Evolutionary conservation across 805 yeast genomes (phyloP).

Genomic region (Pichia occidentalis): DNA sequence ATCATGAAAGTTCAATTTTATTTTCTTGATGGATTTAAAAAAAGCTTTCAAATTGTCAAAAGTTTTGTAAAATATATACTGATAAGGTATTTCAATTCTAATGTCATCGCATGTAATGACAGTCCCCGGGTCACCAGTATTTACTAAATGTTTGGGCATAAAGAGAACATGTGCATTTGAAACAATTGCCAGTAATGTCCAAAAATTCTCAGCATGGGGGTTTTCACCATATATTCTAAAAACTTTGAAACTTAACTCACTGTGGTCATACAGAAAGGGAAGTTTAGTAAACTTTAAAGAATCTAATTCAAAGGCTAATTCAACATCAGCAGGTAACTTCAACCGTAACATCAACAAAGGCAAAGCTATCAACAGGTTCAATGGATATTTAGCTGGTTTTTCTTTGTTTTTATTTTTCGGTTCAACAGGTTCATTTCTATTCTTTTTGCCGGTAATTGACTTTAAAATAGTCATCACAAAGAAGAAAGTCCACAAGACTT

Average conservation of each 20-base stretch:
- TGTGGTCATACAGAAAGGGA: constrained; percentile 16
- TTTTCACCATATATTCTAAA: constrained; percentile 26
- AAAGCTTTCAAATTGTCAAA: constrained; percentile 77
- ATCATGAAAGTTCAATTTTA: constrained; percentile 27
- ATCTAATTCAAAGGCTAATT: constrained; percentile 26
- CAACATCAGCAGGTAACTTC: constrained; percentile 24
- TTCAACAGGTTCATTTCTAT: neutral
- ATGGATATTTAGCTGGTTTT: neutral
- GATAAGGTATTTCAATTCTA: constrained; percentile 55
- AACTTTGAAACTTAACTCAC: constrained; percentile 19
- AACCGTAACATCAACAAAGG: constrained; percentile 22
- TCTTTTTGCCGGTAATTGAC: constrained; percentile 5
- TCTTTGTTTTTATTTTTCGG: neutral
- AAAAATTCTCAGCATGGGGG: constrained; percentile 21
- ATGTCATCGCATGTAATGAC: constrained; percentile 20
- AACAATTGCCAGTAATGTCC: constrained; percentile 22
- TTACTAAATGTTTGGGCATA: neutral
- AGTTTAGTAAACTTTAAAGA: constrained; percentile 17
- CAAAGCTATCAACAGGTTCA: constrained; percentile 18
- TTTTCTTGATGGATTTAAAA: constrained; percentile 60
- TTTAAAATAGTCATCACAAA: constrained; percentile 20
- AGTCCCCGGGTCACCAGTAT: constrained; percentile 12
- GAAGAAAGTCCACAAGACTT: constrained; percentile 27
- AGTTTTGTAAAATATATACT: constrained; percentile 66
- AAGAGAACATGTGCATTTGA: constrained; percentile 3